Conservation (phyloP, 257 asterid species). For the Datura wrightii region DNA sequence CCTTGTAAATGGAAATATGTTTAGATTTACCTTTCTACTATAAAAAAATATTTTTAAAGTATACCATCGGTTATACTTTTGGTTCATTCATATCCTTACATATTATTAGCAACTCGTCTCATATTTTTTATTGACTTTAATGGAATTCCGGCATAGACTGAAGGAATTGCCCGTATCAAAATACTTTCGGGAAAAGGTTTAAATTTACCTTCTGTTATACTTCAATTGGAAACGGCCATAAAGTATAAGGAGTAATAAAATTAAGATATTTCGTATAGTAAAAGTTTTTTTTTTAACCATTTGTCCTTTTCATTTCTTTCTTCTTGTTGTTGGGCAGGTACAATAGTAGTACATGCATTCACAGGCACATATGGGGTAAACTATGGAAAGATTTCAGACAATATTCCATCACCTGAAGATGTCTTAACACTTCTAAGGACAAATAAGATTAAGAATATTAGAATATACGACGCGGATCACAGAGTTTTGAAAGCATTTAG, state of each 20-base stretch:
- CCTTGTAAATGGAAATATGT: background rate
- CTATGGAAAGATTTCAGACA: conserved; percentile 73
- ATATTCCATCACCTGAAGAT: conserved; percentile 71
- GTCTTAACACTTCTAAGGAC: conserved; percentile 69
- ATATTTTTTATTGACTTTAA: background rate
- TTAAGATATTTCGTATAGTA: background rate
- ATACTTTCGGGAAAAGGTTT: background rate
- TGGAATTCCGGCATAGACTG: background rate
- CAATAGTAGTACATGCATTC: conserved; percentile 54
- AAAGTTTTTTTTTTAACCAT: background rate
- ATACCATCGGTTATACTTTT: background rate
- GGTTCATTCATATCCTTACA: background rate
- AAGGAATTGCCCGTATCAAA: background rate
- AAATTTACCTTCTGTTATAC: background rate
- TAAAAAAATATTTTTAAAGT: background rate
- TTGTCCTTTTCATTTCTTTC: background rate
- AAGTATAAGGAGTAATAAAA: background rate
- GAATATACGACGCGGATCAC: conserved; percentile 72
- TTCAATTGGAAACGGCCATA: background rate
- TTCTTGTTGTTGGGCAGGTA: conserved; percentile 40
- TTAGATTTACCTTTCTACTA: background rate
- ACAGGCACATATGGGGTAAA: conserved; percentile 80
- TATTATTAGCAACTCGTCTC: background rate
- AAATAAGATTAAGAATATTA: conserved; percentile 63
- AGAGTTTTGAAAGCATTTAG: conserved; percentile 55